Base-by-base conservation (phyloP, 1,284 basidiomycete genomes). In the Cystobasidium sp. region DNA sequence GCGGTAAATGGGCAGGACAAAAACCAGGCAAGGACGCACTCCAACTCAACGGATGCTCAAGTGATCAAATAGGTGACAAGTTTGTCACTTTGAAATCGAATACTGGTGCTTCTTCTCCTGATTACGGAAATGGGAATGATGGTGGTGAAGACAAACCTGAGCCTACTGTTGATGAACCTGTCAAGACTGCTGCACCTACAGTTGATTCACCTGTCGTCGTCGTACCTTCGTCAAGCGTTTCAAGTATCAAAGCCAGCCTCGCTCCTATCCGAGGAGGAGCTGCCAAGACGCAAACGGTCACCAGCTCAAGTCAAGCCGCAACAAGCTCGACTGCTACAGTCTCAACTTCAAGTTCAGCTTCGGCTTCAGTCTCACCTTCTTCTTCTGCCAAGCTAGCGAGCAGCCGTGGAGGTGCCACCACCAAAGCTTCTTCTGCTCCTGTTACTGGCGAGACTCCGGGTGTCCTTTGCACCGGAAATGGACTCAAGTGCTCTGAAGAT, bases 401-500 rank as follows among this genome's bases (percentile, higher is more conserved):
- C 43, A 44, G 61, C 8, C 44, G 61, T 6, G 44, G 46, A 46
- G 24, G 43, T 59, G 9, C 37, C 6, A 59, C 20, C 14, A 43
- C 47, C 12, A 67, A 37, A n/a, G 16, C 37, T 18, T 49, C 65
- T 22, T 53, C 46, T 20, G 44, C 51, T 6, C 65, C 65, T 6
- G 46, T 49, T 3, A 41, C 51, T 55, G 37, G 39, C 37, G 51
- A 43, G 24, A 55, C 39, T 7, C 39, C 46, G 1, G n/a, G 9
- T 51, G n/a, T 7, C 1, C 6, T 52, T 8, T 58, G 53, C 55
- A 44, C 55, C 10, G 67, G 55, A 16, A 53, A 12, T 20, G 52
- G 69, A 37, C 18, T 64, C 24, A 44, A 64, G 44, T 71, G 69
- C 59, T 71, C 69, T 18, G 69, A 51, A 44, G 61, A 64, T 51